Conservation (phyloP, 2,329 filamentous ascomycete species). For the Aureobasidium sp. region DNA sequence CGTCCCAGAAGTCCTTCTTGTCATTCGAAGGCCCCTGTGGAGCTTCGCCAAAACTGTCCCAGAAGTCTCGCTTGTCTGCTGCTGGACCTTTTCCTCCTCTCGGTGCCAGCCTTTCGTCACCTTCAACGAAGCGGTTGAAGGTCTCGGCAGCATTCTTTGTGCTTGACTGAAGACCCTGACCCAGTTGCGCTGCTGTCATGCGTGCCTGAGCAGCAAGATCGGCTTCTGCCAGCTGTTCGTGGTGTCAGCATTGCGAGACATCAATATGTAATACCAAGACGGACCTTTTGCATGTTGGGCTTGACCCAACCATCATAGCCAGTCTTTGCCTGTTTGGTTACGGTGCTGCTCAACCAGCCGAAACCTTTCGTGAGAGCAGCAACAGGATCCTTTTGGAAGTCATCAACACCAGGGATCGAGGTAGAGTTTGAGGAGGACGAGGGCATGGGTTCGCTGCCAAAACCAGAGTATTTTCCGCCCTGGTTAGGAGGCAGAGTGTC, state of each 20-base stretch:
- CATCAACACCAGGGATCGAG: conserved; percentile 64
- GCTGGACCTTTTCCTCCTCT: conserved; percentile 47
- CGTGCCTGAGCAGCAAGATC: conserved; percentile 53
- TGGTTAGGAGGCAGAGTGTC: conserved; percentile 75
- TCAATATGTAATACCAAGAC: not conserved
- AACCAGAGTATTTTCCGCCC: conserved; percentile 86
- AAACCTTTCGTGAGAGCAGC: conserved; percentile 86
- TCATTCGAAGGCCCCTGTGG: conserved; percentile 43
- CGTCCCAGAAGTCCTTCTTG: conserved; percentile 50
- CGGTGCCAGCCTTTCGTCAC: conserved; percentile 38
- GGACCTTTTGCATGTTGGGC: conserved; percentile 75
- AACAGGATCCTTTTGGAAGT: conserved; percentile 85
- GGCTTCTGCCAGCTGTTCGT: conserved; percentile 62
- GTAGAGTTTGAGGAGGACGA: conserved; percentile 34
- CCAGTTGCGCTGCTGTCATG: conserved; percentile 46
- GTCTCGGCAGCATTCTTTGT: conserved; percentile 69
- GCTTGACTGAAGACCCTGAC: conserved; percentile 56
- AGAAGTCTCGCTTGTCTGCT: conserved; percentile 72
- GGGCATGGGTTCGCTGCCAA: conserved; percentile 67
- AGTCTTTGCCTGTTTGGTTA: conserved; percentile 82
- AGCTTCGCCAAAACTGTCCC: conserved; percentile 78
- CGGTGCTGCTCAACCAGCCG: conserved; percentile 84
- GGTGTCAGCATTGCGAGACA: not conserved
- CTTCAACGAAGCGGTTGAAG: conserved; percentile 84
- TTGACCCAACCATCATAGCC: conserved; percentile 90